phyloP scores from a whole-genome alignment of 2,329 filamentous ascomycete species.

The Aspergillus intermedius region DNA sequence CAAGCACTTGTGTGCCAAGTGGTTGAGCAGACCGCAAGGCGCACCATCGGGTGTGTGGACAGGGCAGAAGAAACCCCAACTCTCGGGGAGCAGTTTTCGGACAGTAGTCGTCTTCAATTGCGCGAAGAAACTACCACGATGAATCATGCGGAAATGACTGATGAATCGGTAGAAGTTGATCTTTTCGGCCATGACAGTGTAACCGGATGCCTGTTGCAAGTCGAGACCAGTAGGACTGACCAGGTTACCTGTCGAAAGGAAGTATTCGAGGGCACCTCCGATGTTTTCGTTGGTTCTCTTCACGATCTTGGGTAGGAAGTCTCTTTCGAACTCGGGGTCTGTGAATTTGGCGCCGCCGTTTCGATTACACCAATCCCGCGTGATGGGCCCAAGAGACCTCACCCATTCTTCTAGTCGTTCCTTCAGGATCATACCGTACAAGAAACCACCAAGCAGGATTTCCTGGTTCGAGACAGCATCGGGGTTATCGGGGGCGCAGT shows the following conservation, averaged over 20 bases:
- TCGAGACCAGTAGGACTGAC: constrained; percentile 87
- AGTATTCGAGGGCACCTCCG: constrained; percentile 83
- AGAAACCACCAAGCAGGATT: constrained; percentile 82
- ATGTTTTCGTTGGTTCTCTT: constrained; percentile 80
- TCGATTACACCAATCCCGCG: constrained; percentile 50
- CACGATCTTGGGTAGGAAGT: constrained; percentile 74
- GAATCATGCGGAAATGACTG: constrained; percentile 97
- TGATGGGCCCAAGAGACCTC: constrained; percentile 51
- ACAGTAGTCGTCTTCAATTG: constrained; percentile 96
- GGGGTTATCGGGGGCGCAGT: constrained; percentile 89
- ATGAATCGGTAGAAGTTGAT: constrained; percentile 99
- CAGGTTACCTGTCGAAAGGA: constrained; percentile 90
- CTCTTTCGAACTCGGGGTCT: constrained; percentile 68
- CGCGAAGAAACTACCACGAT: constrained; percentile 97
- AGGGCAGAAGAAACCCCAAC: constrained; percentile 95
- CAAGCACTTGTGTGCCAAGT: constrained; percentile 90
- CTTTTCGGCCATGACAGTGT: constrained; percentile 95
- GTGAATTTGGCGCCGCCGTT: constrained; percentile 57
- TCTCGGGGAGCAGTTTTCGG: constrained; percentile 88
- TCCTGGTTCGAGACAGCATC: constrained; percentile 97
- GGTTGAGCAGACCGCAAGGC: constrained; percentile 90
- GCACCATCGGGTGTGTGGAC: constrained; percentile 96
- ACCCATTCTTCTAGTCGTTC: constrained; percentile 90
- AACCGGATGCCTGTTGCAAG: constrained; percentile 88
- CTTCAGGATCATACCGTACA: constrained; percentile 94